These are phyloP conservation scores for Fusarium metavorans DNA, from an alignment of 2,329 filamentous ascomycete genomes.

Conservation along the genomic window DNA sequence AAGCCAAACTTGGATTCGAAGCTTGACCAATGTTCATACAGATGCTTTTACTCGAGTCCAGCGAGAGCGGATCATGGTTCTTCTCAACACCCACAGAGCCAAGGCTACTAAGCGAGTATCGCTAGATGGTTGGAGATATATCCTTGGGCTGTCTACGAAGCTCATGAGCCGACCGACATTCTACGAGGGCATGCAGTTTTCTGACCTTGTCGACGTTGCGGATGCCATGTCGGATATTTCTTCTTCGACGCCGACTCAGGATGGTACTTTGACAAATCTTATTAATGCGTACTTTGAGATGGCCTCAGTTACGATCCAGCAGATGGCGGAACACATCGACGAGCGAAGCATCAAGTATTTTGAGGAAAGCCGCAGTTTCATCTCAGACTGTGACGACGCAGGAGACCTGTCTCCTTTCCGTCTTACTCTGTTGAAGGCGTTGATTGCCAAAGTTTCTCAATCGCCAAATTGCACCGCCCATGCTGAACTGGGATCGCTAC, in stretches of 20 bases:
- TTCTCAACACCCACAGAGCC: constrained; percentile 46
- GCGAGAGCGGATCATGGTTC: constrained; percentile 57
- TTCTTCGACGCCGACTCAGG: constrained; percentile 38
- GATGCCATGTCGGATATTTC: constrained; percentile 47
- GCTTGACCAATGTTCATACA: constrained; percentile 50
- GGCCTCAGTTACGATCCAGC: constrained; percentile 51
- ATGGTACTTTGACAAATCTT: constrained; percentile 48
- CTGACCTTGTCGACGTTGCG: constrained; percentile 50
- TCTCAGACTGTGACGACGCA: constrained; percentile 40
- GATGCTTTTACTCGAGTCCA: constrained; percentile 57
- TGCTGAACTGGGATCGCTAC: constrained; percentile 38
- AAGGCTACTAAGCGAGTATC: constrained; percentile 44
- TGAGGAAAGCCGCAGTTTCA: constrained; percentile 42
- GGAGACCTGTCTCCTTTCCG: constrained; percentile 46
- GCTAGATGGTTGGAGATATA: constrained; percentile 49
- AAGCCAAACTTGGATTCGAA: constrained; percentile 48
- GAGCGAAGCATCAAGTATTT: constrained; percentile 58
- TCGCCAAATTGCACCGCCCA: constrained; percentile 45
- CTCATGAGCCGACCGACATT: constrained; percentile 65
- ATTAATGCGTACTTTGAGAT: constrained; percentile 49
- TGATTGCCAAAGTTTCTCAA: constrained; percentile 45
- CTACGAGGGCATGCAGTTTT: constrained; percentile 60
- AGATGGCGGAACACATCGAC: constrained; percentile 59
- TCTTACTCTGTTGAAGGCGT: constrained; percentile 52
- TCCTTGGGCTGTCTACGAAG: constrained; percentile 61